Percentiles rank a stretch among this genome's conserved stretches.
Evolutionary conservation across 2,329 filamentous ascomycete species (phyloP).

Genomic region (Alternaria sp.): DNA sequence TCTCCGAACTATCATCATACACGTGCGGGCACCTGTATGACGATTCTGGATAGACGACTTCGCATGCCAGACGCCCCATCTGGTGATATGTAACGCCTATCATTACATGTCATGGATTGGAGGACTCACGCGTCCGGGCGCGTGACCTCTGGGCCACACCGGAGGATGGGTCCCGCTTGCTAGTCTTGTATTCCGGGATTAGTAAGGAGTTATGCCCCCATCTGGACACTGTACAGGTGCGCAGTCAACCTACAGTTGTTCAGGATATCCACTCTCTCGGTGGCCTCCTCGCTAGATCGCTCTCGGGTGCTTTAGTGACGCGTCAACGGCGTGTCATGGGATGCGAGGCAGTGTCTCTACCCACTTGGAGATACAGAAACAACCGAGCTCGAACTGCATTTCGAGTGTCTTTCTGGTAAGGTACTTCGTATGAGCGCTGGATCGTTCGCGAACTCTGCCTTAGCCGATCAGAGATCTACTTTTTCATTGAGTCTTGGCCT

Average conservation of each 20-base stretch:
- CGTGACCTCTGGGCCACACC: neutral
- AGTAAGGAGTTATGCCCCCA: neutral
- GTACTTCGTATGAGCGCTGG: neutral
- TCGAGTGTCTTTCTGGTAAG: neutral
- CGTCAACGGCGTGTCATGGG: neutral
- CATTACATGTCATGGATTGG: neutral
- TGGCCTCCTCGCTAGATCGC: neutral
- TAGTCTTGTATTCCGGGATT: neutral
- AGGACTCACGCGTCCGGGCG: neutral
- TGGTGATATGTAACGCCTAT: neutral
- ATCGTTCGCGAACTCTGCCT: neutral
- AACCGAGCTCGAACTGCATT: neutral
- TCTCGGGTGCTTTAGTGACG: neutral
- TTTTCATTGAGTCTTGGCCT: neutral
- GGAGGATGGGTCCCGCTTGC: neutral
- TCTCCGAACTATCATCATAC: neutral
- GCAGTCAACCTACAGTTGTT: neutral
- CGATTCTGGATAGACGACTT: neutral
- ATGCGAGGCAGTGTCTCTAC: neutral
- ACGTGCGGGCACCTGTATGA: neutral
- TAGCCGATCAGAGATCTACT: neutral
- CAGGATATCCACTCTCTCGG: neutral
- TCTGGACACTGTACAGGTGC: neutral
- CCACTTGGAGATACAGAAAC: neutral
- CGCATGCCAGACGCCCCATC: neutral